Conservation (phyloP, 257 asterid genomes). For the Avicennia marina region DNA sequence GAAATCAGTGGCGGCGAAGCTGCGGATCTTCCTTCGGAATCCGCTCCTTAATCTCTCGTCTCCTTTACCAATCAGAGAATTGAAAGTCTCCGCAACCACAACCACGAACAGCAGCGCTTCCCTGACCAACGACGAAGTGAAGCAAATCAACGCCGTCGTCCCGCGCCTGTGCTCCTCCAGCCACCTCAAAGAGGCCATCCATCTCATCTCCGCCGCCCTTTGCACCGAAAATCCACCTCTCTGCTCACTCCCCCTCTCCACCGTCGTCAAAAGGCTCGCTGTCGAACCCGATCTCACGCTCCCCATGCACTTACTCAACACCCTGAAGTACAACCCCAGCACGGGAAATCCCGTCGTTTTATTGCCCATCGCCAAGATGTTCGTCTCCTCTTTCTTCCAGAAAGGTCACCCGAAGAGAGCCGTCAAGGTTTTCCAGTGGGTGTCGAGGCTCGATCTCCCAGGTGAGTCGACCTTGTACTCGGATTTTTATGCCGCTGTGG, state of each 20-base stretch:
- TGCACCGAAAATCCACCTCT: slow-evolving; percentile 38
- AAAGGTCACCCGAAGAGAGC: slow-evolving; percentile 33
- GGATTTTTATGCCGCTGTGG: slow-evolving; percentile 32
- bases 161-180: slow-evolving; percentile 48
- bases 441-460: slow-evolving; percentile 42
- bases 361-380: slow-evolving; percentile 29
- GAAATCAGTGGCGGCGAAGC: slow-evolving; percentile 28
- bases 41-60: slow-evolving; percentile 7
- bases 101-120: slow-evolving; percentile 10
- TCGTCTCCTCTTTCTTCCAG: slow-evolving; percentile 29
- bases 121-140: slow-evolving; percentile 37
- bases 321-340: slow-evolving; percentile 36
- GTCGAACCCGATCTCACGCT: slow-evolving; percentile 47
- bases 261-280: slow-evolving; percentile 31
- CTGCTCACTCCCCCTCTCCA: slow-evolving; percentile 34
- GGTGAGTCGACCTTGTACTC: slow-evolving; percentile 18
- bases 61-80: slow-evolving; percentile 9
- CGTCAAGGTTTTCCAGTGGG: slow-evolving; percentile 48
- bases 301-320: slow-evolving; percentile 52
- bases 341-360: slow-evolving; percentile 17
- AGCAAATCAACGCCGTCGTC: slow-evolving; percentile 43
- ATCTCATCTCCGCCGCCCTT: slow-evolving; percentile 44
- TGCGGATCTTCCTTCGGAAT: slow-evolving; percentile 20
- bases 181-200: slow-evolving; percentile 43
- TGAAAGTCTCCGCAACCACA: slow-evolving; percentile 9